These are phyloP conservation scores for Neoboletus brunneissimus DNA, from an alignment of 768 basidiomycete species.

Conservation along the genomic window DNA sequence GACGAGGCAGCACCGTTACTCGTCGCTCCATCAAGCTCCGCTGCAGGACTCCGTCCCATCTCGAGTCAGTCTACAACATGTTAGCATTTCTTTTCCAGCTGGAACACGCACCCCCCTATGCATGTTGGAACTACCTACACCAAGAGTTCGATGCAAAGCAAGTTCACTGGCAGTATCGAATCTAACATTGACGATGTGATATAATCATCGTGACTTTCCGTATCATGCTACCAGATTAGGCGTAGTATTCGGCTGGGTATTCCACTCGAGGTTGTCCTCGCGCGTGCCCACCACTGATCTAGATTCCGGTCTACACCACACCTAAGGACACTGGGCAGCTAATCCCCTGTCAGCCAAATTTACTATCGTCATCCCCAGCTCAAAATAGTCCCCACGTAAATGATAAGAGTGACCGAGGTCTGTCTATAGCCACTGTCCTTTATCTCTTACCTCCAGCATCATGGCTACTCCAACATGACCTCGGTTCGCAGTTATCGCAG, in stretches of 20 bases:
- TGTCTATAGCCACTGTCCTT: slow-evolving; percentile 5
- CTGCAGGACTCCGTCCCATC: not conserved
- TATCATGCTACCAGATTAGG: slow-evolving; percentile 2
- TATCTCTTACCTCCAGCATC: slow-evolving; percentile 8
- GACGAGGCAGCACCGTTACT: not conserved
- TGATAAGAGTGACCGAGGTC: slow-evolving; percentile 10
- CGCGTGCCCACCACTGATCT: slow-evolving; percentile 11
- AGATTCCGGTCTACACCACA: slow-evolving; percentile 17
- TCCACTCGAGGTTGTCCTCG: slow-evolving; percentile 9
- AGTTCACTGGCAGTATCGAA: not conserved
- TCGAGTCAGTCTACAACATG: not conserved
- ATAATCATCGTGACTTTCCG: slow-evolving; percentile 1
- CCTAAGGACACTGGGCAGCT: not conserved
- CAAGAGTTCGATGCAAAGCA: not conserved
- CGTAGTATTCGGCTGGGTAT: slow-evolving; percentile 2
- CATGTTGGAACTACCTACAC: not conserved
- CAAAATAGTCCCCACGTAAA: slow-evolving; percentile 1
- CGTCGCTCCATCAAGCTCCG: not conserved
- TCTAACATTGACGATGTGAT: slow-evolving; percentile 2
- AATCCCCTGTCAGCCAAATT: not conserved
- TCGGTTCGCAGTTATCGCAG: slow-evolving; percentile 49
- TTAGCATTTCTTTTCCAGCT: not conserved
- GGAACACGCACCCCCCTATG: not conserved
- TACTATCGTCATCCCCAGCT: not conserved
- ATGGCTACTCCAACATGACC: slow-evolving; percentile 16